These are phyloP conservation scores for Sclerotiophoma versabilis DNA, from an alignment of 2,329 filamentous ascomycete species.

Conservation along the genomic window DNA sequence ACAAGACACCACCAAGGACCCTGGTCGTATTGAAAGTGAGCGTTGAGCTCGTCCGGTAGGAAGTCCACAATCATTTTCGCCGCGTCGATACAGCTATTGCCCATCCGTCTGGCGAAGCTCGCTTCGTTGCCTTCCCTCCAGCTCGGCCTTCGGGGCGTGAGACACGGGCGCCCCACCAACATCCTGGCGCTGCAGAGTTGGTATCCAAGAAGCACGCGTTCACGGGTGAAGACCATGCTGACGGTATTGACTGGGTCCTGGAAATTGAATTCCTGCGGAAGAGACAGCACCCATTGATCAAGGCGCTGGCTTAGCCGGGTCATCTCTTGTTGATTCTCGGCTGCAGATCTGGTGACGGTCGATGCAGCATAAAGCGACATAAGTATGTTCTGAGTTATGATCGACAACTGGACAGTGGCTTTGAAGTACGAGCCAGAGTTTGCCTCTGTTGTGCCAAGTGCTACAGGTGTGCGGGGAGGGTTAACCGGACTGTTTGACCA, in stretches of 20 bases:
- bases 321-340: conserved; percentile 46
- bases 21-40: conserved; percentile 39
- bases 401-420: conserved; percentile 36
- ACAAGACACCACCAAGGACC: conserved; percentile 54
- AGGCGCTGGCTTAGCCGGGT: conserved; percentile 41
- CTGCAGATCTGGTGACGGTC: conserved; percentile 41
- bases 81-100: conserved; percentile 47
- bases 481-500: conserved; percentile 5
- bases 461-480: conserved; percentile 4
- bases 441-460: conserved; percentile 6
- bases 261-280: conserved; percentile 44
- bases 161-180: conserved; percentile 50
- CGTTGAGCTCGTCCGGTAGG: conserved; percentile 44
- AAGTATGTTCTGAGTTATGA: conserved; percentile 46
- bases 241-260: conserved; percentile 10
- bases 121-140: conserved; percentile 26
- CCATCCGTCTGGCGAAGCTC: conserved; percentile 41
- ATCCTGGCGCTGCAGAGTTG: conserved; percentile 49
- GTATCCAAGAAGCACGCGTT: conserved; percentile 44
- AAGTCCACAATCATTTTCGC: conserved; percentile 44
- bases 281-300: conserved; percentile 42
- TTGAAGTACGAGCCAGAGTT: conserved; percentile 38
- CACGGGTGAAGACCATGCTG: conserved; percentile 22
- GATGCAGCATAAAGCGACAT: conserved; percentile 48
- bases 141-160: conserved; percentile 39